Conservation (phyloP, 106 monocot genomes). For the Apostasia ramifera region DNA sequence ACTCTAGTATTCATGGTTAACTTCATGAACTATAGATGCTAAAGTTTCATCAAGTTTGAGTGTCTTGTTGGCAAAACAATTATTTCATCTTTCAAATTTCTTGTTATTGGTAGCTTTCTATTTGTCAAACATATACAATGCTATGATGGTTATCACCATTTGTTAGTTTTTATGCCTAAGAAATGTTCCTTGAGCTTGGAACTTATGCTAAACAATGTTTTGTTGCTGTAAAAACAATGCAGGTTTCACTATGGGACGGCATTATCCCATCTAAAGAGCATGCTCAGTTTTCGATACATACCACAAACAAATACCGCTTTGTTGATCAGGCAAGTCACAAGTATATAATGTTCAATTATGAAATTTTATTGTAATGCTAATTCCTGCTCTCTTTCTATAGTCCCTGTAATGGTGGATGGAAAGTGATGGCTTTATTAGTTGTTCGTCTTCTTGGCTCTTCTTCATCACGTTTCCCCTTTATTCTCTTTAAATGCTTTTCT, state of each 20-base stretch:
- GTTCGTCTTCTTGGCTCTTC: not conserved
- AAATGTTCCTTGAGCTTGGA: no score
- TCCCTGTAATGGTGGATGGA: not conserved
- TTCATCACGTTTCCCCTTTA: not conserved
- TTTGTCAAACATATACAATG: no score
- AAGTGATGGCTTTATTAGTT: not conserved
- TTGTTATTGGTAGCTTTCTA: no score
- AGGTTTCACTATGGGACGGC: conserved; percentile 94
- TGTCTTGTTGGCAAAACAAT: no score
- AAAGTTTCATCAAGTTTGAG: no score
- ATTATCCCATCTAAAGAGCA: conserved; percentile 78
- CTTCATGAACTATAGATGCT: no score
- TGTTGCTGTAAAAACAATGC: not conserved
- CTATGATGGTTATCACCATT: no score
- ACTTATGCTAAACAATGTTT: no score
- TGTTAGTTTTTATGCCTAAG: no score
- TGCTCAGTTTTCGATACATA: conserved; percentile 66
- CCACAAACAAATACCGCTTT: conserved; percentile 80
- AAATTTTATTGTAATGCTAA: not conserved
- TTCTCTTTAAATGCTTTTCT: no score
- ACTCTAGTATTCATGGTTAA: no score
- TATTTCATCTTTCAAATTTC: no score
- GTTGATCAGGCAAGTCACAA: conserved; percentile 65
- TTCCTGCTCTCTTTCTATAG: not conserved
- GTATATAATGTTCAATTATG: not conserved